Conservation (phyloP, 805 yeast genomes). For the Kluyveromyces dobzhanskii region DNA sequence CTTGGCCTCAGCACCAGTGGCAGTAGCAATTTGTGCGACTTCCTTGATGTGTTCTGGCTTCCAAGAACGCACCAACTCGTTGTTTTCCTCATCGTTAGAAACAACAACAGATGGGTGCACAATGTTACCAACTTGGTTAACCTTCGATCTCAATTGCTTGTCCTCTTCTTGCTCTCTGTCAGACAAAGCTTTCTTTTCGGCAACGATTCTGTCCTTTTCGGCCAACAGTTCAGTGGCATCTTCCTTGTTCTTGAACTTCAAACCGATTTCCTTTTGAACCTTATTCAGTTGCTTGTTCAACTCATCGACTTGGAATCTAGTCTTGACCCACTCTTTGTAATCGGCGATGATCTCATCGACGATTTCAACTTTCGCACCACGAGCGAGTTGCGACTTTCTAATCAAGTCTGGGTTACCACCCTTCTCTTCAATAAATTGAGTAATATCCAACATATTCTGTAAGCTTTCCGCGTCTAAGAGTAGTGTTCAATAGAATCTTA, state of each 20-base stretch:
- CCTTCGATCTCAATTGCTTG: constrained; percentile 62
- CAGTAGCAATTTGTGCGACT: constrained; percentile 61
- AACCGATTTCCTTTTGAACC: constrained; percentile 88
- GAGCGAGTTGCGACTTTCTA: constrained; percentile 81
- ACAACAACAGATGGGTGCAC: constrained; percentile 88
- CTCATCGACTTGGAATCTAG: constrained; percentile 84
- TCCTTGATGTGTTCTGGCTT: constrained; percentile 60
- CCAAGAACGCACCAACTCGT: constrained; percentile 83
- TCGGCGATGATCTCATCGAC: constrained; percentile 92
- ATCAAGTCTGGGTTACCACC: constrained; percentile 93
- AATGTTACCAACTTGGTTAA: constrained; percentile 85
- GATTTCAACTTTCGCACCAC: constrained; percentile 89
- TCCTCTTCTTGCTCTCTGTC: constrained; percentile 77
- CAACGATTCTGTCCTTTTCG: constrained; percentile 68
- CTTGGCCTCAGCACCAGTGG: constrained; percentile 64
- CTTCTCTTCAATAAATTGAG: constrained; percentile 87
- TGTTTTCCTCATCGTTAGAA: constrained; percentile 84
- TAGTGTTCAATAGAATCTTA: too few relatives aligned
- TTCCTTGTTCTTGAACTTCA: constrained; percentile 88
- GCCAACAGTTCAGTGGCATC: constrained; percentile 80
- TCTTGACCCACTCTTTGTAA: constrained; percentile 87
- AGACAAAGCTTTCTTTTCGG: constrained; percentile 57
- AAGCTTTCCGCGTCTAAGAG: too few relatives aligned
- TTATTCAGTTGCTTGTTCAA: constrained; percentile 81
- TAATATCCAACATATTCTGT: constrained; percentile 73